Percentiles rank a stretch among this genome's conserved stretches.
These are phyloP conservation scores for Lachnellula cervina DNA, from an alignment of 2,329 filamentous ascomycete species.

Conservation along the genomic window DNA sequence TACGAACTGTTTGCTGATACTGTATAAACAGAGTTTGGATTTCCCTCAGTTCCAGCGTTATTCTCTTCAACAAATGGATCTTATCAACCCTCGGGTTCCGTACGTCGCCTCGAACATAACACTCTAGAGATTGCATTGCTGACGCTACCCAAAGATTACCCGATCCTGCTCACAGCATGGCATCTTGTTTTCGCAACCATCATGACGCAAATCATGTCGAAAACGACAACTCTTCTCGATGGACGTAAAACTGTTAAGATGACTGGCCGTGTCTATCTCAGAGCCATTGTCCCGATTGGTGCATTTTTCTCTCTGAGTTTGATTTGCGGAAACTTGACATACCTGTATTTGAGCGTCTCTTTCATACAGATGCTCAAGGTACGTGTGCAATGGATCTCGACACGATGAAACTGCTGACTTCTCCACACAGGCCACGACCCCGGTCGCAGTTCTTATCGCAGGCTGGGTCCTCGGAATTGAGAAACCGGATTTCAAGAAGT, in stretches of 20 bases:
- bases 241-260: slow-evolving; percentile 95
- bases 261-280: slow-evolving; percentile 88
- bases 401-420: slow-evolving; percentile 8
- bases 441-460: slow-evolving; percentile 84
- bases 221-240: slow-evolving; percentile 84
- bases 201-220: slow-evolving; percentile 90
- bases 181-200: slow-evolving; percentile 89
- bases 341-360: slow-evolving; percentile 89
- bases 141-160: slow-evolving; percentile 49
- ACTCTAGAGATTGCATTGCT: slow-evolving; percentile 17
- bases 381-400: neutral
- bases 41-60: slow-evolving; percentile 83
- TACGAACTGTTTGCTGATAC: slow-evolving; percentile 12
- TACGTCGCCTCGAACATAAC: slow-evolving; percentile 41
- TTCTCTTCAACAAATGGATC: slow-evolving; percentile 99
- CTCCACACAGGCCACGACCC: slow-evolving; percentile 71
- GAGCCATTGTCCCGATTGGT: slow-evolving; percentile 90
- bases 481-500: slow-evolving; percentile 76
- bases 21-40: slow-evolving; percentile 72
- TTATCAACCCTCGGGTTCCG: slow-evolving; percentile 80
- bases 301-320: slow-evolving; percentile 93
- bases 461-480: slow-evolving; percentile 80
- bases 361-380: slow-evolving; percentile 99
- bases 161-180: slow-evolving; percentile 89
- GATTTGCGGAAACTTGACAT: slow-evolving; percentile 94